phyloP scores from a whole-genome alignment of 73 alveolate species.

The Paramecium sexaurelia region DNA sequence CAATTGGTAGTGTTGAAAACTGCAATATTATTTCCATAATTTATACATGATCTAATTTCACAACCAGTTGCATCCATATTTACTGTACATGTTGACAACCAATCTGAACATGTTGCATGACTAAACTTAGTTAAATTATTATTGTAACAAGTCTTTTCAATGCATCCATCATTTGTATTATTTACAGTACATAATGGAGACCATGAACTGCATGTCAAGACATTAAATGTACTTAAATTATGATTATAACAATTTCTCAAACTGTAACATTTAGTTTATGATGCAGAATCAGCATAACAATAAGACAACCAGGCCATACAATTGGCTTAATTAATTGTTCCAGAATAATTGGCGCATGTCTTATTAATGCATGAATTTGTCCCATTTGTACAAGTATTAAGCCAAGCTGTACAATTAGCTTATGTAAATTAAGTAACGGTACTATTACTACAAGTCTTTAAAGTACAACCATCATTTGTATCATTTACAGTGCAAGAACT shows the following conservation, averaged over 20 bases:
- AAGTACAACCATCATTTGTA: background rate
- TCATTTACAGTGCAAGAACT: background rate
- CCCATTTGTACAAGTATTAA: background rate
- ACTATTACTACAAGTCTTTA: background rate
- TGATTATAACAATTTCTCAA: background rate
- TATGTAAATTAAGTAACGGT: background rate
- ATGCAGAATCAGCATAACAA: constrained; percentile 3
- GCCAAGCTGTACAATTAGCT: constrained; percentile 38
- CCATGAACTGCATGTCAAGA: background rate
- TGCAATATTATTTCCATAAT: background rate
- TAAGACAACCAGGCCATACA: background rate
- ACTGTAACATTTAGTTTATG: background rate
- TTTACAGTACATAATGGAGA: constrained; percentile 16
- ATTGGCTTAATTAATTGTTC: background rate
- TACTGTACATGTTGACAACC: constrained; percentile 54
- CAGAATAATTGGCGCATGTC: background rate
- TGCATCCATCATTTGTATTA: constrained; percentile 26
- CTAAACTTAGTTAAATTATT: background rate
- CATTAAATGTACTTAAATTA: background rate
- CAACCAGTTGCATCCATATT: background rate
- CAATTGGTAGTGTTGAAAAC: background rate
- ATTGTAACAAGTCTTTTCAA: constrained; percentile 8
- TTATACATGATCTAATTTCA: constrained; percentile 7
- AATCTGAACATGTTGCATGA: constrained; percentile 5
- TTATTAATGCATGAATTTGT: background rate